Conservation (phyloP, 441 rosid species). For the Euphorbia schlechtendalii region DNA sequence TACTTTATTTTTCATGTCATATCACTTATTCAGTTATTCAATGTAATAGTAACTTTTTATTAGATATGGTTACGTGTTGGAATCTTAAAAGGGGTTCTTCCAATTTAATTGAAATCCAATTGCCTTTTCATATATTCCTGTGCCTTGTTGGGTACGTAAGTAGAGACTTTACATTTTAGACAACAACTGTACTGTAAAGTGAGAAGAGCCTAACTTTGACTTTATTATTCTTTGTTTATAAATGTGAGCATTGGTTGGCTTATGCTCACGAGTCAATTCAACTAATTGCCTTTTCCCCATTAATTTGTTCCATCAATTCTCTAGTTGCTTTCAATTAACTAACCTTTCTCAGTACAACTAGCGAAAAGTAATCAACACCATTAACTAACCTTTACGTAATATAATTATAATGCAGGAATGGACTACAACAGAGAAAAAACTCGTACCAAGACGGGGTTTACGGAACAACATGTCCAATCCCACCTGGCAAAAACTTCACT, state of each 20-base stretch:
- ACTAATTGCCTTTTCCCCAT: neutral
- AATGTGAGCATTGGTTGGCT: neutral
- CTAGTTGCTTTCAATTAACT: neutral
- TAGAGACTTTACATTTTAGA: neutral
- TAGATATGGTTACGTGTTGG: too few species aligned
- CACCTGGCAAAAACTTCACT: slow-evolving; percentile 71
- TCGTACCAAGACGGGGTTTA: slow-evolving; percentile 69
- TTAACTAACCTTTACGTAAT: neutral
- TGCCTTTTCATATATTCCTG: neutral
- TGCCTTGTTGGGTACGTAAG: neutral
- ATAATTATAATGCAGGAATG: slow-evolving; percentile 41
- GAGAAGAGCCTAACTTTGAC: slow-evolving; percentile 1
- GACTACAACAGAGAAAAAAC: slow-evolving; percentile 70
- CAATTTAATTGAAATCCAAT: neutral
- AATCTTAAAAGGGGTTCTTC: too few species aligned
- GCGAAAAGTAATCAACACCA: too few species aligned
- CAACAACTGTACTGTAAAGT: slow-evolving; percentile 13
- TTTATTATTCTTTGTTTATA: neutral
- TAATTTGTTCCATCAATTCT: neutral
- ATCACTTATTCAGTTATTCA: too few species aligned
- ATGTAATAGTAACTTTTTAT: too few species aligned
- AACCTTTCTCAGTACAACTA: neutral
- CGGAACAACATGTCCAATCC: slow-evolving; percentile 91
- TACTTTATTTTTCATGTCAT: too few species aligned
- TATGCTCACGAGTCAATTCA: slow-evolving; percentile 18